These are phyloP conservation scores for Phytophthora europaea DNA, from an alignment of 352 stramenopile species.

Conservation along the genomic window DNA sequence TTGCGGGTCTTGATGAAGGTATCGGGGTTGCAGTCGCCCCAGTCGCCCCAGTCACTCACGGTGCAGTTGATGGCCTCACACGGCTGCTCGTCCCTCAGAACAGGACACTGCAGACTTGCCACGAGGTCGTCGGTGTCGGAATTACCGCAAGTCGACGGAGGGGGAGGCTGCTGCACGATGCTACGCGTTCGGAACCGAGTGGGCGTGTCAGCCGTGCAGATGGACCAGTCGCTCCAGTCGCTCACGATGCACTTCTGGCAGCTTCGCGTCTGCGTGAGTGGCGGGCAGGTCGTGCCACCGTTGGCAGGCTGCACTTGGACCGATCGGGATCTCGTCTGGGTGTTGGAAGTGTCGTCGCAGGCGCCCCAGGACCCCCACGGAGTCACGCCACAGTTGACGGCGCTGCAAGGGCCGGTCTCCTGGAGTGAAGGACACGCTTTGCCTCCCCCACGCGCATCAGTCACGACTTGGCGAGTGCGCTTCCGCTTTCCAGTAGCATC, in stretches of 20 bases:
- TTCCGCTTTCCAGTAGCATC: slow-evolving; percentile 48
- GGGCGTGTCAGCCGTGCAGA: slow-evolving; percentile 45
- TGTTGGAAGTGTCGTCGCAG: slow-evolving; percentile 45
- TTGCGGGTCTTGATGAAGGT: slow-evolving; percentile 52
- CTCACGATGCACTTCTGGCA: slow-evolving; percentile 66
- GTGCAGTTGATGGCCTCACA: slow-evolving; percentile 65
- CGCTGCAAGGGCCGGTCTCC: slow-evolving; percentile 47
- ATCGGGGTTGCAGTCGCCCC: slow-evolving; percentile 50
- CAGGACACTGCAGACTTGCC: slow-evolving; percentile 41
- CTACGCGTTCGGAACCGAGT: slow-evolving; percentile 56
- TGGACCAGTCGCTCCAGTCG: slow-evolving; percentile 60
- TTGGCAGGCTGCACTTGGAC: slow-evolving; percentile 48
- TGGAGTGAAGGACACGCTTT: slow-evolving; percentile 57
- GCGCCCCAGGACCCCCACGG: slow-evolving; percentile 56
- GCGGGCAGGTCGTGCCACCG: slow-evolving; percentile 52
- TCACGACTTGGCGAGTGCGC: slow-evolving; percentile 48
- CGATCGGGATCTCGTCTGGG: slow-evolving; percentile 49
- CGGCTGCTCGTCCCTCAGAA: slow-evolving; percentile 46
- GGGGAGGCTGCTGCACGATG: slow-evolving; percentile 48
- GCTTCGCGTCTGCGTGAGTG: slow-evolving; percentile 49
- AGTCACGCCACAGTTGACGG: slow-evolving; percentile 66
- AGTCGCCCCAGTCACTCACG: slow-evolving; percentile 59
- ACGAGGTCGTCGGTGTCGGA: slow-evolving; percentile 26
- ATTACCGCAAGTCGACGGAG: slow-evolving; percentile 39
- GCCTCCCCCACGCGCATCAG: slow-evolving; percentile 41